A percentile compares a stretch with the other conserved stretches of the same genome.
Conservation (phyloP, 768 basidiomycete species). For the Hygrophorus pudorinus region DNA sequence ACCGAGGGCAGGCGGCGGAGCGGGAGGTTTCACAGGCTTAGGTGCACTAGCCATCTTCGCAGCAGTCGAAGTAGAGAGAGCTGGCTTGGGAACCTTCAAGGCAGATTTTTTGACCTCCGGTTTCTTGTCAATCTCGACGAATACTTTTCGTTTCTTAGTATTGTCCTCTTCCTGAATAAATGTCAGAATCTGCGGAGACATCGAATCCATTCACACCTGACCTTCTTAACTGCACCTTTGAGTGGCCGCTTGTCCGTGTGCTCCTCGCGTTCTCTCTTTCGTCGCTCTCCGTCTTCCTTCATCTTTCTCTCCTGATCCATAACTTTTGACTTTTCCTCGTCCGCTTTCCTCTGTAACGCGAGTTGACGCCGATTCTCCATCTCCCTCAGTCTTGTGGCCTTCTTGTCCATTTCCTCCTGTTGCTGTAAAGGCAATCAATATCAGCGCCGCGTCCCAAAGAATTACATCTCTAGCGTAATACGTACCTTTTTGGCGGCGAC, state of each 20-base stretch:
- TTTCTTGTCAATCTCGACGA: slow-evolving; percentile 44
- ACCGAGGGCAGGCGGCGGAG: slow-evolving; percentile 15
- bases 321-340: slow-evolving; percentile 58
- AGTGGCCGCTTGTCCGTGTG: slow-evolving; percentile 58
- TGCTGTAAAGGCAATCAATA: slow-evolving; percentile 40
- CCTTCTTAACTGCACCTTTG: slow-evolving; percentile 51
- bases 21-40: slow-evolving; percentile 33
- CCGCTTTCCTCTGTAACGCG: slow-evolving; percentile 62
- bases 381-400: slow-evolving; percentile 60
- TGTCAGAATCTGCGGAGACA: slow-evolving; percentile 3
- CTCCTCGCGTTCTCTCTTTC: slow-evolving; percentile 79
- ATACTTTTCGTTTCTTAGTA: slow-evolving; percentile 62
- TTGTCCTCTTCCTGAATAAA: slow-evolving; percentile 51
- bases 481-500: slow-evolving; percentile 83
- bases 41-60: slow-evolving; percentile 37
- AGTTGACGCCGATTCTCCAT: slow-evolving; percentile 76
- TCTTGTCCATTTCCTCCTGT: slow-evolving; percentile 82
- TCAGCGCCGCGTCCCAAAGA: not conserved
- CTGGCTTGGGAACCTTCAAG: slow-evolving; percentile 9
- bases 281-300: slow-evolving; percentile 65
- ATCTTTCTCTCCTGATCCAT: slow-evolving; percentile 61
- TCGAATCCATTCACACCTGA: slow-evolving; percentile 12
- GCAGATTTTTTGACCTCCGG: slow-evolving; percentile 45
- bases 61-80: slow-evolving; percentile 19
- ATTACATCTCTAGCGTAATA: not conserved